Base-by-base conservation (phyloP, 1,139 yeast species). In the Geotrichum australiense region DNA sequence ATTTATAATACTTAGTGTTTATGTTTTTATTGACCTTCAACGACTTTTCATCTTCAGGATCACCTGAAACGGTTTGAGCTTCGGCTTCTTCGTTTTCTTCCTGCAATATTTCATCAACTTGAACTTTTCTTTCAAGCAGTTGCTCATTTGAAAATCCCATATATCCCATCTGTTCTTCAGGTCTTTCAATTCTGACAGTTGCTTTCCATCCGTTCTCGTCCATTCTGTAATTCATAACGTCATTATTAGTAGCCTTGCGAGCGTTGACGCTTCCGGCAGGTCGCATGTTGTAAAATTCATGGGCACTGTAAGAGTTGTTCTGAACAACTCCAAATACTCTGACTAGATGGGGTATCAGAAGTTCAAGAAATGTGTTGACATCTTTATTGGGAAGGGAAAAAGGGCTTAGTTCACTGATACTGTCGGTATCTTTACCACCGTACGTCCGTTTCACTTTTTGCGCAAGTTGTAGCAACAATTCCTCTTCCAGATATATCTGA, bases 41-140 rank as follows among this genome's bases (percentile, higher is more conserved):
- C 1, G 45, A 43, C 34, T 41, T 41, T 27, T 44, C 47, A 5
- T 44, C 47, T n/a, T 27, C 37, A 10, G 37, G 39, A 14, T 28
- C 24, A 2, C 20, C 38, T 11, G 22, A 22, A 5, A 11, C 16
- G 8, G 11, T 18, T 15, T 30, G 20, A 14, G 12, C 19, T 10
- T 39, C 31, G 8, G n/a, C 22, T 10, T 18, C 35, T 11, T 23
- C 12, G 4, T 11, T 15, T 11, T 21, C 34, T 3, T 16, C 22
- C 7, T 32, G 24, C 12, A 37, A 35, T 18, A 40, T 21, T 22
- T 39, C 43, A 31, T 39, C 34, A 2, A 44, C 15, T 7, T 35
- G 31, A 30, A 44, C 23, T 10, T 35, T 39, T 12, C 47, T 35
- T 21, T 44, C 43, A 12, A 44, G 20, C 2, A 44, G 23, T 20